Percentiles rank a stretch among this genome's conserved stretches.
Evolutionary conservation across 371 early-diverging fungal species (phyloP).

Genomic region (Chytridium lagenaria): DNA sequence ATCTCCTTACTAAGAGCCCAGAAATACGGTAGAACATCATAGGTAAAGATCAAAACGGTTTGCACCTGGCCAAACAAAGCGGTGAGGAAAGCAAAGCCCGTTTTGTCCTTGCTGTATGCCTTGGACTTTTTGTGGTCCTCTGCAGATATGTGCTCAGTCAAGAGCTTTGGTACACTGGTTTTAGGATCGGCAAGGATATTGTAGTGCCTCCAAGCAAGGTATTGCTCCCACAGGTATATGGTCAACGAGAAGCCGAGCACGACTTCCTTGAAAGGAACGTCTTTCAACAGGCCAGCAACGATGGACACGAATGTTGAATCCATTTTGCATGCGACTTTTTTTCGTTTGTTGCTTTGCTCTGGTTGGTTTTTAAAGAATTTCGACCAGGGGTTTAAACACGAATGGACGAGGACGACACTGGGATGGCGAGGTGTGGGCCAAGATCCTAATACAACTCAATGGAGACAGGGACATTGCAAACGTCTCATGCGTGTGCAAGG

Average conservation of each 20-base stretch:
- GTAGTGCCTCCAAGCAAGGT: conserved; percentile 79
- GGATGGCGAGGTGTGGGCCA: not conserved
- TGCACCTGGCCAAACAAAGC: conserved; percentile 67
- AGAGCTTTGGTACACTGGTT: conserved; percentile 52
- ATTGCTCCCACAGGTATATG: conserved; percentile 72
- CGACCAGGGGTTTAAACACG: too few species aligned
- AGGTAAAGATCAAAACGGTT: conserved; percentile 67
- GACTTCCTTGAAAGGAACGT: conserved; percentile 64
- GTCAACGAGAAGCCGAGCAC: conserved; percentile 72
- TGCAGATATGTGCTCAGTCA: conserved; percentile 6
- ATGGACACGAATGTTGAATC: not conserved
- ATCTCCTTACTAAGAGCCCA: conserved; percentile 72
- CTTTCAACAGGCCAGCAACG: not conserved
- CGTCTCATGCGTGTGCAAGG: not conserved
- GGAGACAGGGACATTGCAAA: not conserved
- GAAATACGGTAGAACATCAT: conserved; percentile 74
- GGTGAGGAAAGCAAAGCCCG: conserved; percentile 76
- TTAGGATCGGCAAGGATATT: conserved; percentile 55
- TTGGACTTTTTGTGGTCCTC: conserved; percentile 82
- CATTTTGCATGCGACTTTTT: not conserved
- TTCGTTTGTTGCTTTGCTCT: too few species aligned
- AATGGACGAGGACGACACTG: not conserved
- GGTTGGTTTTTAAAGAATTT: too few species aligned
- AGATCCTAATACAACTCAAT: not conserved
- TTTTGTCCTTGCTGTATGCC: conserved; percentile 84